Percentiles rank a stretch among this genome's conserved stretches.
phyloP scores from a whole-genome alignment of 148 eudicot genomes.

The Cornus kousa region DNA sequence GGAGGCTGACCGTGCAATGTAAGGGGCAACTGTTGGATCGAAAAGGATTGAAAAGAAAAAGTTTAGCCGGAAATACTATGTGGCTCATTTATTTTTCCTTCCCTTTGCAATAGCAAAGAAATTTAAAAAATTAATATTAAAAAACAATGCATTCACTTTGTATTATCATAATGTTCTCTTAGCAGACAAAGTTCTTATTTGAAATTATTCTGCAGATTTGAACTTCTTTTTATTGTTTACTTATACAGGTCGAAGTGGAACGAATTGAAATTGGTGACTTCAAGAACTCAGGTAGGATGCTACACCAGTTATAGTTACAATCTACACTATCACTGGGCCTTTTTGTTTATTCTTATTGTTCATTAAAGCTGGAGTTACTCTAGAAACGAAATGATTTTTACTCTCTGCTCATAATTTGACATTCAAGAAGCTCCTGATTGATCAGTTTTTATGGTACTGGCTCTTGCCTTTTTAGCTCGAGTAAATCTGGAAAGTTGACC shows the following conservation, averaged over 20 bases:
- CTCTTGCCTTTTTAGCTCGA: too few species aligned
- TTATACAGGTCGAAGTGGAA: conserved; percentile 81
- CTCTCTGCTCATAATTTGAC: background rate
- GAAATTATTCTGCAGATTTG: background rate
- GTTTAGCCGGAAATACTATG: background rate
- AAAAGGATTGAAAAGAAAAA: too few species aligned
- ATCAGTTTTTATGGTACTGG: too few species aligned
- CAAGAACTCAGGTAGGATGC: conserved; percentile 58
- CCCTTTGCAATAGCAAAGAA: too few species aligned
- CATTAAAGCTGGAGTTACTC: background rate
- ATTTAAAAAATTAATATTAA: background rate
- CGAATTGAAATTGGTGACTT: conserved; percentile 69
- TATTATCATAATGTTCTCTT: background rate
- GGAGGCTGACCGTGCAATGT: too few species aligned
- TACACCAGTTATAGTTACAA: background rate
- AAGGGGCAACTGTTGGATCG: too few species aligned
- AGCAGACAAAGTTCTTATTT: background rate
- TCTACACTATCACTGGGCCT: background rate
- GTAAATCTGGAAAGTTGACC: too few species aligned
- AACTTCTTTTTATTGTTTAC: conserved; percentile 1
- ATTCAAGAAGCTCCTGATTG: background rate
- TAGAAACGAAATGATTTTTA: background rate
- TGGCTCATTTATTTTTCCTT: background rate
- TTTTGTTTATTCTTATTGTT: background rate
- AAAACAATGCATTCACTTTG: background rate